Evolutionary conservation across 371 early-diverging fungal genomes (phyloP), one percentile per base, ranked within the genome.

Genomic region (Rhizopus stolonifer): DNA sequence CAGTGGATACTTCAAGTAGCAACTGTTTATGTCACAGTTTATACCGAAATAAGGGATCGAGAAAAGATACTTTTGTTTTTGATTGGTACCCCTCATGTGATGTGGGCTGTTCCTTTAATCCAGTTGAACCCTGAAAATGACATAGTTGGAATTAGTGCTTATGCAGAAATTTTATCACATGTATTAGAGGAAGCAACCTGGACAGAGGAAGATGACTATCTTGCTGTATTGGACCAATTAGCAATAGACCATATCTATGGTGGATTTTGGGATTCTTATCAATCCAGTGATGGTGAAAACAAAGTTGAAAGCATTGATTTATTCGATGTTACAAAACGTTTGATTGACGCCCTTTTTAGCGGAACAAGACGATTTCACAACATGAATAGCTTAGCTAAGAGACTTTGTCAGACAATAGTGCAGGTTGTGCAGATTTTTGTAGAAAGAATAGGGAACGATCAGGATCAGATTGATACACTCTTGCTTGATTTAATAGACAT

Each of bases 171-270:
- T 15, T 60, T 47, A 4, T 65, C 3, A 26, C 64, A 21, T 33
- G 61, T 21, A 29, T 70, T 58, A 24, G 61, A 52, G 59, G 24
- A 52, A 62, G 24, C 70, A 1, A 46, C 45, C 2, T 67, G 87
- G 55, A 66, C 67, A 11, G 36, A 36, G 15, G 88, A 87, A 49
- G 85, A 86, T 32, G 86, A 89, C 49, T 84, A 75, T 57, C 45
- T 79, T 4, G 69, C 62, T 0, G 56, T 79, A 6, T 49, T 89
- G 34, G 83, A 82, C 58, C 89, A 89, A 54, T 61, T 89, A 52
- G 80, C 80, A 14, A 52, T 84, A 0, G 62, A 74, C 4, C 57
- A 52, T 17, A 49, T 43, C 1, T 66, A 54, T 18, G 54, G 46
- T 29, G 49, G 38, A 6, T 39, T 64, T 8, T 18, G 59, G 0